Base-by-base conservation (phyloP, 2,329 filamentous ascomycete genomes). In the Dothistroma pini region DNA sequence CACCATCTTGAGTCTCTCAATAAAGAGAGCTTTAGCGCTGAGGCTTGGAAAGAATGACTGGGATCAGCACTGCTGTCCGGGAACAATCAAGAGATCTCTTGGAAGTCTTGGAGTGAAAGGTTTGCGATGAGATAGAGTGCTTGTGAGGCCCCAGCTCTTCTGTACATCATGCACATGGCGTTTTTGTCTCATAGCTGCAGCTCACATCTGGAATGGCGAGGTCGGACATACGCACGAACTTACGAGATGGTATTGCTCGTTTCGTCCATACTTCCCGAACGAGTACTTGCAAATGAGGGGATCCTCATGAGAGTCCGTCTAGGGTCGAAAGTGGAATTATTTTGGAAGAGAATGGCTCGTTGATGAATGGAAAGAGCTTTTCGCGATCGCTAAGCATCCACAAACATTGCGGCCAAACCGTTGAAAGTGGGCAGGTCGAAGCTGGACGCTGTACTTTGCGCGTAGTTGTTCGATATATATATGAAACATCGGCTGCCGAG, bases 61-160 rank as follows among this genome's bases (percentile, higher is more conserved):
- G 61, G 58, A 53, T 38, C 58, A 63, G 61, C 61, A 56, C 61
- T 22, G 61, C 61, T 63, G 61, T 61, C 58, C 51, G 56, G 51
- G 21, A 31, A 55, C 34, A 53, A 55, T 51, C 61, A 57, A 63
- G 35, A 44, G 44, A 61, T 59, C 53, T 56, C 41, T 52, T 54
- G 47, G 47, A 56, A 56, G 44, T 60, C 56, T 57, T 57, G 54
- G 35, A 58, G 44, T 21, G 48, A 60, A 50, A 55, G 57, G 54
- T 55, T 56, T 29, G 34, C 44, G 48, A 51, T 22, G 31, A 52
- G 57, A 51, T 44, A 41, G 47, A 61, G 47, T 48, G 57, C 61
- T 66, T 62, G 59, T 31, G 53, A 31, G 41, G 53, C 54, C 57
- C 63, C 62, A 59, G 59, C 58, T 56, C 44, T n/a, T 31, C 11